phyloP scores from a whole-genome alignment of 495 filamentous ascomycete genomes.

The Bacidia gigantensis region DNA sequence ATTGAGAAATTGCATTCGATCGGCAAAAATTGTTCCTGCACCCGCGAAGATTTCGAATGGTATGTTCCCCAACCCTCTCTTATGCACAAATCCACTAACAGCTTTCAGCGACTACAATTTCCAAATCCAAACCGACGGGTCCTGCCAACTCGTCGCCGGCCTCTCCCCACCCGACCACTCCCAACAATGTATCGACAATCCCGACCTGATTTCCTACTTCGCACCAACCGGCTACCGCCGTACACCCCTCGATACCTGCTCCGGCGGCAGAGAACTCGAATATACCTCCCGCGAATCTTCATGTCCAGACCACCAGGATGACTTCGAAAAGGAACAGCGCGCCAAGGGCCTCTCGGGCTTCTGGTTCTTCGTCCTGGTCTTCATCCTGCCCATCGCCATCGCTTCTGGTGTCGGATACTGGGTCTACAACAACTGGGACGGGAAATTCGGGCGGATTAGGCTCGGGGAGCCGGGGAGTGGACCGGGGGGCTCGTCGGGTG shows the following conservation, averaged over 20 bases:
- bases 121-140: constrained; percentile 57
- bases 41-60: constrained; percentile 85
- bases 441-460: constrained; percentile 81
- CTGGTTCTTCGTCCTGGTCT: constrained; percentile 76
- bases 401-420: constrained; percentile 69
- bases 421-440: constrained; percentile 72
- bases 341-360: constrained; percentile 44
- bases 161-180: constrained; percentile 51
- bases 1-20: constrained; percentile 55
- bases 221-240: constrained; percentile 79
- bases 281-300: constrained; percentile 38
- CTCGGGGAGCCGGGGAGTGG: constrained; percentile 43
- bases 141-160: constrained; percentile 61
- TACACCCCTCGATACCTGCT: constrained; percentile 76
- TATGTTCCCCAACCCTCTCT: constrained; percentile 27
- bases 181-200: constrained; percentile 51
- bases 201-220: constrained; percentile 56
- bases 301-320: constrained; percentile 64
- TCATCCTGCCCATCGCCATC: constrained; percentile 48
- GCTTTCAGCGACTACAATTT: constrained; percentile 78
- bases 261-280: constrained; percentile 58
- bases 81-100: constrained; percentile 14
- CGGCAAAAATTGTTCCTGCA: constrained; percentile 65
- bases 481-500: constrained; percentile 21
- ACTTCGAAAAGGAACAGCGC: constrained; percentile 54